Percentiles rank a stretch among this genome's conserved stretches.
Conservation (phyloP, 225 moss, liverwort and hornwort genomes). For the Ulota crispa region DNA sequence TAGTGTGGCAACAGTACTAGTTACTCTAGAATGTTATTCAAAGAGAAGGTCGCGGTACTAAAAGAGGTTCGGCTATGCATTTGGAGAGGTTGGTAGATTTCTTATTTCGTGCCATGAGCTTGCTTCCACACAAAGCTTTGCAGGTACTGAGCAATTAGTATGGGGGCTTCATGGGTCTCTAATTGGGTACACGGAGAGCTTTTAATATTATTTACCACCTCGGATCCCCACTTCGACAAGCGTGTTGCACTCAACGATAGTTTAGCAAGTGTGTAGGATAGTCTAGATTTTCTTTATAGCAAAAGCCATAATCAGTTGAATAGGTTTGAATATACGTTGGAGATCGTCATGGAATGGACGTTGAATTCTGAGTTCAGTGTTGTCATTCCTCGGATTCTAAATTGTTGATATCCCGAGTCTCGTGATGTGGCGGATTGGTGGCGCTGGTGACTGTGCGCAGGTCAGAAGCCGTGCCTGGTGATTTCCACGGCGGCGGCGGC, state of each 20-base stretch:
- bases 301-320: too few species aligned
- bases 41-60: too few species aligned
- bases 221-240: too few species aligned
- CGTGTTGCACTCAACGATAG: not conserved
- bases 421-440: not conserved
- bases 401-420: not conserved
- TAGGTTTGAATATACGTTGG: not conserved
- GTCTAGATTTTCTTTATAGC: too few species aligned
- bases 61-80: too few species aligned
- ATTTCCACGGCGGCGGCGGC: constrained; percentile 38
- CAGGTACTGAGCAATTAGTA: constrained; percentile 32
- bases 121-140: constrained; percentile 22
- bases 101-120: not conserved
- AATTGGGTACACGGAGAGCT: constrained; percentile 17
- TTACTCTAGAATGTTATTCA: too few species aligned
- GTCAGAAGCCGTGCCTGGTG: constrained; percentile 41
- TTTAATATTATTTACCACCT: too few species aligned
- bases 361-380: not conserved
- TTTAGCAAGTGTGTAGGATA: not conserved
- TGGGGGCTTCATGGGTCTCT: constrained; percentile 43
- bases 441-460: not conserved
- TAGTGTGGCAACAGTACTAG: too few species aligned
- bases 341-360: not conserved
- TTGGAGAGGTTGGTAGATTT: constrained; percentile 17
- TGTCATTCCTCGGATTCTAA: not conserved